These are phyloP conservation scores for Amylocystis lapponica DNA, from an alignment of 768 basidiomycete genomes.

Conservation along the genomic window DNA sequence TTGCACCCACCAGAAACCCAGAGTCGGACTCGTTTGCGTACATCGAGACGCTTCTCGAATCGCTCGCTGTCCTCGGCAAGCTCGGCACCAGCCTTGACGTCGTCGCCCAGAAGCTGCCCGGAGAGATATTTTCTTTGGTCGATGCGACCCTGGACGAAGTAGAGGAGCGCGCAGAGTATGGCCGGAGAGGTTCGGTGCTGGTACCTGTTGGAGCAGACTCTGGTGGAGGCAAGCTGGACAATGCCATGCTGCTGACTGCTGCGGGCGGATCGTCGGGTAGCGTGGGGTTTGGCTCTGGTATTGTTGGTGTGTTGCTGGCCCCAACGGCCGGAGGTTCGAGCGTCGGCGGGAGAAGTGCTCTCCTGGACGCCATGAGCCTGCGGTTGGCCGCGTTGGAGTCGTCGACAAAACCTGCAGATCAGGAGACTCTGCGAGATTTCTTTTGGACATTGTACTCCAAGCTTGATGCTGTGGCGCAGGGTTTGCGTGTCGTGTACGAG, in stretches of 20 bases:
- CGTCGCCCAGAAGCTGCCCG: constrained; percentile 73
- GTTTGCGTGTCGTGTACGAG: constrained; percentile 84
- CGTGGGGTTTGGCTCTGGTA: constrained; percentile 10
- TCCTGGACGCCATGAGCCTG: constrained; percentile 46
- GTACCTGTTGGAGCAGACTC: constrained; percentile 25
- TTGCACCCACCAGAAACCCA: constrained; percentile 48
- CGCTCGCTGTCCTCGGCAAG: constrained; percentile 87
- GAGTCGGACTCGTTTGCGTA: constrained; percentile 92
- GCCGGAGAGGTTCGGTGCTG: constrained; percentile 43
- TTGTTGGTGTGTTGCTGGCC: constrained; percentile 16
- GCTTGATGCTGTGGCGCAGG: constrained; percentile 88
- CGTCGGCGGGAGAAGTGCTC: constrained; percentile 16
- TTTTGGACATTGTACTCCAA: constrained; percentile 99
- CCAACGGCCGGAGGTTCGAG: constrained; percentile 6
- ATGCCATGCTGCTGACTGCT: constrained; percentile 11
- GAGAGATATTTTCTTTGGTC: constrained; percentile 80
- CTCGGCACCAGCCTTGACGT: constrained; percentile 80
- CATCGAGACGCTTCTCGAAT: constrained; percentile 88
- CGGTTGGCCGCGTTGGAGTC: constrained; percentile 72
- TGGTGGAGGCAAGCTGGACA: constrained; percentile 8
- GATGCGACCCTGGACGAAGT: constrained; percentile 89
- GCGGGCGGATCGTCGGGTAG: constrained; percentile 1
- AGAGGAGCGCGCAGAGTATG: constrained; percentile 82
- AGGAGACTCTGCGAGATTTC: constrained; percentile 82
- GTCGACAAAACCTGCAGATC: constrained; percentile 65